Conservation (phyloP, 176 grass and related monocot genomes). For the Oryza longistaminata region DNA sequence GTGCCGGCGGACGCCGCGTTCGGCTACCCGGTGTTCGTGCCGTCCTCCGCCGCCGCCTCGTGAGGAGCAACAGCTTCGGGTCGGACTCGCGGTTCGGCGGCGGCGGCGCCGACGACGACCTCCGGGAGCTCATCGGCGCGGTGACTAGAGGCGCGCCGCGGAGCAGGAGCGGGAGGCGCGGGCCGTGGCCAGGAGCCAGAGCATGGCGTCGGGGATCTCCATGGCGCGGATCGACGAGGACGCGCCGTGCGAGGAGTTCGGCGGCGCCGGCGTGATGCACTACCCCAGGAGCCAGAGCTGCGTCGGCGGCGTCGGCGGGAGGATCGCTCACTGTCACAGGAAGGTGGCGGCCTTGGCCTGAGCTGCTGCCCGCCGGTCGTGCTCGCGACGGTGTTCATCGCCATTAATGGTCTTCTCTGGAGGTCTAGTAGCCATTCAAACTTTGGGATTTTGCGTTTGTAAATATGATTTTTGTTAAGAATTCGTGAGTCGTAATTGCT, state of each 20-base stretch:
- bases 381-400: neutral
- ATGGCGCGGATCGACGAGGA: slow-evolving; percentile 61
- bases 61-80: slow-evolving; percentile 35
- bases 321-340: slow-evolving; percentile 16
- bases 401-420: neutral
- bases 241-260: slow-evolving; percentile 54
- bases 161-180: neutral
- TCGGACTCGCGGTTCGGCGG: neutral
- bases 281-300: slow-evolving; percentile 45
- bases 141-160: slow-evolving; percentile 33
- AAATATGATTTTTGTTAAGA: neutral
- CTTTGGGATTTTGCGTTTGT: neutral
- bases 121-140: slow-evolving; percentile 51
- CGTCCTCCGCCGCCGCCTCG: neutral
- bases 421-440: neutral
- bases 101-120: slow-evolving; percentile 35
- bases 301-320: slow-evolving; percentile 18
- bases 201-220: slow-evolving; percentile 34
- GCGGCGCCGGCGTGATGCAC: neutral
- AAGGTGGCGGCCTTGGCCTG: slow-evolving; percentile 25
- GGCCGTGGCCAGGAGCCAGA: slow-evolving; percentile 49
- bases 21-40: slow-evolving; percentile 57
- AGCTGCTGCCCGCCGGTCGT: neutral
- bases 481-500: neutral
- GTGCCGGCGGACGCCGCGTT: slow-evolving; percentile 46